Evolutionary conservation across 108 stramenopile species (phyloP).

Genomic region (Conticribra guillardii): DNA sequence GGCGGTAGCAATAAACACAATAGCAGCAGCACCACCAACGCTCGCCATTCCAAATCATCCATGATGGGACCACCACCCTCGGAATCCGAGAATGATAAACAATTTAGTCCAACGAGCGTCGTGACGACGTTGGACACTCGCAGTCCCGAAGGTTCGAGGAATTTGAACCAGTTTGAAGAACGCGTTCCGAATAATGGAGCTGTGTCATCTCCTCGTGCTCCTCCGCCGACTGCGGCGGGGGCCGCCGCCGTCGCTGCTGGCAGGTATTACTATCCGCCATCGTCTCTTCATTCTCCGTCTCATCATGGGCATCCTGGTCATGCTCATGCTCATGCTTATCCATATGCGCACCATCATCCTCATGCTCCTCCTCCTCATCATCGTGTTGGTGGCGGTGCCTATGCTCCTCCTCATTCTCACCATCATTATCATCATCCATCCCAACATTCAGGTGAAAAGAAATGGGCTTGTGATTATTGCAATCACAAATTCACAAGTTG

Average conservation of each 20-base stretch:
- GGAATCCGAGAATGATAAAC: conserved; percentile 8
- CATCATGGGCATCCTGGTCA: neutral
- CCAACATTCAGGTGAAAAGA: conserved; percentile 32
- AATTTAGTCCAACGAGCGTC: conserved; percentile 15
- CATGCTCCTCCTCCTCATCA: neutral
- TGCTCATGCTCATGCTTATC: neutral
- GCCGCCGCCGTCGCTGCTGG: neutral
- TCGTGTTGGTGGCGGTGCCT: neutral
- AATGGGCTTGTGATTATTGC: conserved; percentile 88
- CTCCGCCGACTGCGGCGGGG: neutral
- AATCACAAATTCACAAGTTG: conserved; percentile 76
- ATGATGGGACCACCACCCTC: conserved; percentile 4
- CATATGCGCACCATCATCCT: neutral
- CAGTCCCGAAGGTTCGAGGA: conserved; percentile 46
- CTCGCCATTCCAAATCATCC: conserved; percentile 7
- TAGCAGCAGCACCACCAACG: conserved; percentile 6
- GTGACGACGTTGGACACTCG: conserved; percentile 31
- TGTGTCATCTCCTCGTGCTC: neutral
- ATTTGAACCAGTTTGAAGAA: conserved; percentile 42
- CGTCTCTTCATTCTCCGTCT: conserved; percentile 1
- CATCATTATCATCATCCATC: neutral
- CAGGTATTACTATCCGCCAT: neutral
- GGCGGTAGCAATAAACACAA: too few relatives aligned
- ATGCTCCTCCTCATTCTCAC: neutral
- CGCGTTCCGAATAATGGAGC: conserved; percentile 14